These are phyloP conservation scores for Ophiostoma tasmaniense DNA, from an alignment of 2,329 filamentous ascomycete genomes.

Conservation along the genomic window DNA sequence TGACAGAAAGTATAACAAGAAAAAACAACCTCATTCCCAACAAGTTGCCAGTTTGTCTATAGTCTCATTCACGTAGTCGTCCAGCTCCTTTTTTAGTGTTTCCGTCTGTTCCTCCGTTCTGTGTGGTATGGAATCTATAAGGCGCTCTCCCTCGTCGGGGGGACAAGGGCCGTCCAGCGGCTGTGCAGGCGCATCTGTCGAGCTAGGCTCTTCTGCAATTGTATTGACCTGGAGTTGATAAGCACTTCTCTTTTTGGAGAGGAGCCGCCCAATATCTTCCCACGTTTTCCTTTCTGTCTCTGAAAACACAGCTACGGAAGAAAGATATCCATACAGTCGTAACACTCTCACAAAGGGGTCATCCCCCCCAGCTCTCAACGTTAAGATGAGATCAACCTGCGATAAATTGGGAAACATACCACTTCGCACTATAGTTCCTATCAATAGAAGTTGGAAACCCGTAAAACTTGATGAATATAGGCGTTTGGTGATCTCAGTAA, in stretches of 20 bases:
- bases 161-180: no score
- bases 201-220: background rate
- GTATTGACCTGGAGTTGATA: no score
- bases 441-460: no score
- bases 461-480: no score
- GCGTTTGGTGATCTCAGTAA: no score
- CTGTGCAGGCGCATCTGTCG: no score
- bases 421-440: no score
- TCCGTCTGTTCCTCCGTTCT: background rate
- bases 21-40: background rate
- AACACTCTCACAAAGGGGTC: no score
- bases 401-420: no score
- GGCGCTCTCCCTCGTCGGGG: background rate
- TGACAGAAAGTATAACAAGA: background rate
- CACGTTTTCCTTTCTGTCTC: background rate
- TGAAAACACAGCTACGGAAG: background rate
- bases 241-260: background rate
- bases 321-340: background rate
- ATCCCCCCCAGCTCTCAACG: no score
- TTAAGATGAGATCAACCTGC: no score
- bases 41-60: background rate
- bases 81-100: background rate
- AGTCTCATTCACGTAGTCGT: background rate
- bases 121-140: background rate
- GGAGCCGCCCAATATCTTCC: background rate